Conservation (phyloP, 805 yeast genomes). For the Wilhelminamyces savonicus region DNA sequence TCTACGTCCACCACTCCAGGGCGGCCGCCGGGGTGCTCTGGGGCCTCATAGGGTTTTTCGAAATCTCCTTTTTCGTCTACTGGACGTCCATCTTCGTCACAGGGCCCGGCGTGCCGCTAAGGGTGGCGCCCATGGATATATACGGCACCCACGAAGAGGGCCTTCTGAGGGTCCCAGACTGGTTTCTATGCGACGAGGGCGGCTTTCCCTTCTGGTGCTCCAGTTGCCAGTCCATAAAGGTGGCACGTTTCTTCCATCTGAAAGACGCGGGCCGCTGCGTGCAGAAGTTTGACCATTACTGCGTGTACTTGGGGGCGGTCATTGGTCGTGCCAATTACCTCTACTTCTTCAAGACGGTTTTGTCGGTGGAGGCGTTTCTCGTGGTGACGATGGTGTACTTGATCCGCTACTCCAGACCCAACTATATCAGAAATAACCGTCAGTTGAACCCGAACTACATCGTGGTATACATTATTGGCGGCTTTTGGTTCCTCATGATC, state of each 20-base stretch:
- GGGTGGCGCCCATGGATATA: constrained; percentile 28
- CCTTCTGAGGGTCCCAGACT: constrained; percentile 42
- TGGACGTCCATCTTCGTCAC: constrained; percentile 40
- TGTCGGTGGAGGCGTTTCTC: constrained; percentile 31
- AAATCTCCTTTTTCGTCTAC: constrained; percentile 14
- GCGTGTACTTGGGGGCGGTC: constrained; percentile 68
- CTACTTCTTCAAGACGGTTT: constrained; percentile 48
- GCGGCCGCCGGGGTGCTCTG: constrained; percentile 32
- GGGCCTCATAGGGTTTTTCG: constrained; percentile 22
- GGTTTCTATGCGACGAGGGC: constrained; percentile 60
- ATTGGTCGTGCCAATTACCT: constrained; percentile 66
- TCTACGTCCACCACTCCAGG: constrained; percentile 20
- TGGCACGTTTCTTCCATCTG: constrained; percentile 68
- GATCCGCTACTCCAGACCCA: constrained; percentile 15
- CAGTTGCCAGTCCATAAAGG: constrained; percentile 57
- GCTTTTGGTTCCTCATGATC: constrained; percentile 41
- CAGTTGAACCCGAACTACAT: constrained; percentile 43
- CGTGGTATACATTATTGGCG: constrained; percentile 38
- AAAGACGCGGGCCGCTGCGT: constrained; percentile 51
- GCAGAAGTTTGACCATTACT: constrained; percentile 76
- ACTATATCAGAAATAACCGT: constrained; percentile 16
- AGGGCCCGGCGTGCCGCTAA: constrained; percentile 56
- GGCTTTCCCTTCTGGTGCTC: constrained; percentile 81
- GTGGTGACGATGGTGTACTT: constrained; percentile 20
- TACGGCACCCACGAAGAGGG: constrained; percentile 9